Base-by-base conservation (phyloP, 352 stramenopile species). In the Detonula confervacea region DNA sequence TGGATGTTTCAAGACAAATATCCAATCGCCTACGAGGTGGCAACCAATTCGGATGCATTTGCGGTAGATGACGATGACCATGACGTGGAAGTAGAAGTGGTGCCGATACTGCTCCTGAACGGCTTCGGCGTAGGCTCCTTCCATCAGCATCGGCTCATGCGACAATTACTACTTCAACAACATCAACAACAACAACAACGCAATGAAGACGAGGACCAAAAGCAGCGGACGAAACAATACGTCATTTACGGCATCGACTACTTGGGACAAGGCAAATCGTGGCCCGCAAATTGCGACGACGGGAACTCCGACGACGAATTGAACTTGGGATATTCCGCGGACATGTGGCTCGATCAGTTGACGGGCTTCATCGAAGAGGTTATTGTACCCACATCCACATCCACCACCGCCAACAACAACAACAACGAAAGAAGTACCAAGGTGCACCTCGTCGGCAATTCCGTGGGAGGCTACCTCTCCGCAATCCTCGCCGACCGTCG, bases 61-160 rank as follows among this genome's bases (percentile, higher is more conserved):
- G 59, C 44, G n/a, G 24, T 29, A n/a, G 27, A 62, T 61, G 37
- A 42, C 33, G 5, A 42, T 42, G 5, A 11, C 11, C 33, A 42
- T 42, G 33, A 5, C 33, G 5, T 11, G 33, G 33, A 42, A 46
- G n/a, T n/a, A 12, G 25, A 18, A 29, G 29, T 65, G 2, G 46
- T 72, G 12, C 83, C 82, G 6, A 84, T 91, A 54, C 44, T 93
- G n/a, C 47, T 93, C 0, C 54, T 93, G 27, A 93, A 93, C 80
- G 87, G 87, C 27, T 93, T 93, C 62, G 87, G 87, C 20, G 87
- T 93, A 9, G 87, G 84, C 25, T 86, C 80, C n/a, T 91, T 91
- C 62, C 87, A 93, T 77, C 87, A 93, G 63, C 83, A 93, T 77
- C 61, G 85, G 33, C 56, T 93, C 0, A 87, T 91, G 65, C 69